These are phyloP conservation scores for Xerocomus potaroensis DNA, from an alignment of 768 basidiomycete genomes.

Conservation along the genomic window DNA sequence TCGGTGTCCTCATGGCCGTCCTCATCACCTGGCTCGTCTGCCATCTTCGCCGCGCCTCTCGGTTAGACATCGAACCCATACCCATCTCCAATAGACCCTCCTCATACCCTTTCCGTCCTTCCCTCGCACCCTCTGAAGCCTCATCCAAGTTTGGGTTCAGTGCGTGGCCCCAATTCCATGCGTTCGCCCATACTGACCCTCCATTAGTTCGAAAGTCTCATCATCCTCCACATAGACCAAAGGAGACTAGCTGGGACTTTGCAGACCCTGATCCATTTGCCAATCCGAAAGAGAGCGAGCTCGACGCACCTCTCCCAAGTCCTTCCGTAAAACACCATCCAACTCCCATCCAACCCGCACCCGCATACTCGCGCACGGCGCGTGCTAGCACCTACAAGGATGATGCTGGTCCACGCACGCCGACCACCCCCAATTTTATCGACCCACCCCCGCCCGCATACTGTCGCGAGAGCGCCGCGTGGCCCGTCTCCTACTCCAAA, in stretches of 20 bases:
- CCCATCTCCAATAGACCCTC: constrained; percentile 4
- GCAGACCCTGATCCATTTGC: constrained; percentile 24
- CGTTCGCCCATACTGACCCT: background rate
- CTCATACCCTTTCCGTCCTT: constrained; percentile 19
- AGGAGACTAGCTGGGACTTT: constrained; percentile 29
- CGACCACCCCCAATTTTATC: constrained; percentile 9
- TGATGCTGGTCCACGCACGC: constrained; percentile 14
- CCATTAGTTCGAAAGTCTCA: constrained; percentile 24
- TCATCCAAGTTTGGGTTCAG: constrained; percentile 29
- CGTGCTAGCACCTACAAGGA: constrained; percentile 17
- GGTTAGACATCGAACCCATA: background rate
- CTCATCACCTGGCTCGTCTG: constrained; percentile 25
- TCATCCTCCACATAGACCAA: constrained; percentile 17
- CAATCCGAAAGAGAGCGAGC: background rate
- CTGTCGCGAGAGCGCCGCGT: constrained; percentile 8
- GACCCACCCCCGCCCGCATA: constrained; percentile 29
- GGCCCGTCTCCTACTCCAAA: background rate
- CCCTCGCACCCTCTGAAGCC: constrained; percentile 20
- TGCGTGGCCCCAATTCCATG: constrained; percentile 3
- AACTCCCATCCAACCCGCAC: constrained; percentile 5
- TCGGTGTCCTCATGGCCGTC: constrained; percentile 22
- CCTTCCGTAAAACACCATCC: constrained; percentile 10
- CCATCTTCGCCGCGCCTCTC: constrained; percentile 18
- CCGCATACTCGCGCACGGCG: constrained; percentile 7
- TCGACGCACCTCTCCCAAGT: background rate